Percentiles rank a stretch among this genome's conserved stretches.
Evolutionary conservation across 2,329 filamentous ascomycete species (phyloP).

Genomic region (Fusarium austroafricanum): DNA sequence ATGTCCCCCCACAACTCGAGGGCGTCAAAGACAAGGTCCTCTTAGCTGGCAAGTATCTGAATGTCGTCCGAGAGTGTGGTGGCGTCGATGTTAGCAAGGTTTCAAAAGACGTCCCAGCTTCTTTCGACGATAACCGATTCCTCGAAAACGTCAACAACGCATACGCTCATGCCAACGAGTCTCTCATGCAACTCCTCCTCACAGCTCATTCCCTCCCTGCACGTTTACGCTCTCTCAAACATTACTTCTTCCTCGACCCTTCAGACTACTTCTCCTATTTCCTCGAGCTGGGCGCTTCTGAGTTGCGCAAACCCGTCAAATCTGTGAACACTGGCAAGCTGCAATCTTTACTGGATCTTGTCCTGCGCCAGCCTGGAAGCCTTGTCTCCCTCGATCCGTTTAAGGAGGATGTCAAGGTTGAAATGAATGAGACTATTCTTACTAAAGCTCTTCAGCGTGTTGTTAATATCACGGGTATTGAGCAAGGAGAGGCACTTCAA

Average conservation of each 20-base stretch:
- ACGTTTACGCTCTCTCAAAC: conserved; percentile 89
- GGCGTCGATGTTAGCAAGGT: conserved; percentile 94
- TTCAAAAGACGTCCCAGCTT: conserved; percentile 86
- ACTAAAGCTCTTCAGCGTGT: conserved; percentile 96
- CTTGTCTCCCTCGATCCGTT: conserved; percentile 95
- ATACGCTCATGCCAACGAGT: conserved; percentile 95
- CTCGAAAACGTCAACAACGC: conserved; percentile 95
- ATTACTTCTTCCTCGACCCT: conserved; percentile 98
- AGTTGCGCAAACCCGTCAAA: conserved; percentile 89
- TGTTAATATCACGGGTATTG: conserved; percentile 95
- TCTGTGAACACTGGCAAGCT: conserved; percentile 92
- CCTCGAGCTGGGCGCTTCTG: conserved; percentile 88
- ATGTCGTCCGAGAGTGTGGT: conserved; percentile 96
- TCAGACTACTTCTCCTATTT: conserved; percentile 99
- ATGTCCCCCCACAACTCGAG: conserved; percentile 92
- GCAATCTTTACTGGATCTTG: conserved; percentile 94
- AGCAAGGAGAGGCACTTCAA: conserved; percentile 86
- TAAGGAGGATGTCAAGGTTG: conserved; percentile 97
- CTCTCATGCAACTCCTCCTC: conserved; percentile 87
- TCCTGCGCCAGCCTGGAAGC: conserved; percentile 94
- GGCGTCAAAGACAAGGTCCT: conserved; percentile 94
- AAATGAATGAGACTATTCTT: conserved; percentile 94
- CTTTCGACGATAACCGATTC: conserved; percentile 92
- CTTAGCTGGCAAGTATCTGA: conserved; percentile 95
- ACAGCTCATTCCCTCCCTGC: conserved; percentile 93